Percentiles rank a stretch among this genome's conserved stretches.
phyloP scores from a whole-genome alignment of 2,329 filamentous ascomycete species.

The Pestalotiopsis sp. region DNA sequence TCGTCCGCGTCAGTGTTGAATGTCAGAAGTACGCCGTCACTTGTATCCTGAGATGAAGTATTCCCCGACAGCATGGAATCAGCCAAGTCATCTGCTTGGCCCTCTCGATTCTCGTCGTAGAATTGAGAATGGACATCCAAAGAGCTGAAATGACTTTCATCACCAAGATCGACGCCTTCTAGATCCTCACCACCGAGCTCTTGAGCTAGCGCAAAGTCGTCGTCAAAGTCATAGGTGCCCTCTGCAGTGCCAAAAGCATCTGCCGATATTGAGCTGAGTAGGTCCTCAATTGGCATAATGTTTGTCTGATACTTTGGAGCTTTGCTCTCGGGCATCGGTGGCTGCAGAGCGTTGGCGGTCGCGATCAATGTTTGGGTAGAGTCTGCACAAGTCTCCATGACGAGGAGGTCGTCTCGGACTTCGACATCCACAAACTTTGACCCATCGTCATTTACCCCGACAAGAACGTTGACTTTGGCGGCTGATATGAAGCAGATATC shows the following conservation, averaged over 20 bases:
- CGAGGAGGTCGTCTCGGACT: constrained; percentile 80
- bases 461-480: constrained; percentile 68
- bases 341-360: constrained; percentile 77
- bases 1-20: constrained; percentile 52
- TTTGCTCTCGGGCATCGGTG: constrained; percentile 80
- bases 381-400: constrained; percentile 94
- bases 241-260: constrained; percentile 73
- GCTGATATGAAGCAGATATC: constrained; percentile 86
- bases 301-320: constrained; percentile 86
- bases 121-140: constrained; percentile 48
- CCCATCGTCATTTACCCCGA: constrained; percentile 58
- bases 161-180: constrained; percentile 28
- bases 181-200: constrained; percentile 42
- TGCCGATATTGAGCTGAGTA: constrained; percentile 87
- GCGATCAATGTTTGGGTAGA: constrained; percentile 90
- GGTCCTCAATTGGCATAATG: constrained; percentile 81
- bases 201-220: constrained; percentile 60
- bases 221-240: constrained; percentile 64
- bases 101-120: constrained; percentile 45
- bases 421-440: constrained; percentile 77
- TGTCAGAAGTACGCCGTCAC: constrained; percentile 48
- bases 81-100: constrained; percentile 51
- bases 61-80: constrained; percentile 40
- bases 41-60: constrained; percentile 44
- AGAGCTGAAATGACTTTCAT: constrained; percentile 34